phyloP scores from a whole-genome alignment of 1,139 yeast species.

The Pichia sp. region DNA sequence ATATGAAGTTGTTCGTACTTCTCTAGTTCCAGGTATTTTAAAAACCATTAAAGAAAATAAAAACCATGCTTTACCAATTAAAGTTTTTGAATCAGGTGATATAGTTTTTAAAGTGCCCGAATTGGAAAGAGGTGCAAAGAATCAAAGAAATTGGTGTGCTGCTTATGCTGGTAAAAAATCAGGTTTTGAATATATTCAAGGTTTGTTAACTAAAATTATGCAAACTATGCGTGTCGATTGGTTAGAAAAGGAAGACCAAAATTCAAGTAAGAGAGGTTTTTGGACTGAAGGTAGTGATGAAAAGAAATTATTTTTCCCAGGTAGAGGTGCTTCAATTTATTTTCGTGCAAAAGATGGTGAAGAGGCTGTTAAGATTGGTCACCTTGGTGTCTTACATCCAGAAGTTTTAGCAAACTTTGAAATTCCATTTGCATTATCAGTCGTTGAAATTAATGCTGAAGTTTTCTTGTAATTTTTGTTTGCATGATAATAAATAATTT shows the following conservation, averaged over 20 bases:
- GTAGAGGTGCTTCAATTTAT: slow-evolving; percentile 87
- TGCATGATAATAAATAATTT: background rate
- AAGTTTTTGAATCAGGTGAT: slow-evolving; percentile 93
- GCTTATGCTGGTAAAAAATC: slow-evolving; percentile 90
- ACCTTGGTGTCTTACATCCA: slow-evolving; percentile 93
- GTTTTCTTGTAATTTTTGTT: slow-evolving; percentile 51
- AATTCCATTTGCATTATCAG: slow-evolving; percentile 87
- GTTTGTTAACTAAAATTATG: slow-evolving; percentile 91
- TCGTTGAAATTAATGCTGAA: slow-evolving; percentile 86
- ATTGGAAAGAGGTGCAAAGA: slow-evolving; percentile 79
- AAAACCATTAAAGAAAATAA: slow-evolving; percentile 96
- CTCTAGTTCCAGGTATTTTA: slow-evolving; percentile 87
- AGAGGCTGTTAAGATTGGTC: slow-evolving; percentile 60
- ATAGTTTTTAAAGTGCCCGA: slow-evolving; percentile 77
- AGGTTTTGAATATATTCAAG: slow-evolving; percentile 93
- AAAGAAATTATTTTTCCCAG: slow-evolving; percentile 83
- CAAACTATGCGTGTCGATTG: slow-evolving; percentile 89
- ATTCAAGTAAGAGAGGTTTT: slow-evolving; percentile 61
- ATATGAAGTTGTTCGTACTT: slow-evolving; percentile 96
- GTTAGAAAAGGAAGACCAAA: slow-evolving; percentile 59
- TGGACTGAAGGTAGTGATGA: slow-evolving; percentile 73
- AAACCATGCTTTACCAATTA: slow-evolving; percentile 90
- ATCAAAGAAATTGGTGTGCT: slow-evolving; percentile 94
- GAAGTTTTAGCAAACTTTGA: slow-evolving; percentile 83
- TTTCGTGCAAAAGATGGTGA: slow-evolving; percentile 61